Base-by-base conservation (phyloP, 495 filamentous ascomycete species). In the Xylaria cubensis region DNA sequence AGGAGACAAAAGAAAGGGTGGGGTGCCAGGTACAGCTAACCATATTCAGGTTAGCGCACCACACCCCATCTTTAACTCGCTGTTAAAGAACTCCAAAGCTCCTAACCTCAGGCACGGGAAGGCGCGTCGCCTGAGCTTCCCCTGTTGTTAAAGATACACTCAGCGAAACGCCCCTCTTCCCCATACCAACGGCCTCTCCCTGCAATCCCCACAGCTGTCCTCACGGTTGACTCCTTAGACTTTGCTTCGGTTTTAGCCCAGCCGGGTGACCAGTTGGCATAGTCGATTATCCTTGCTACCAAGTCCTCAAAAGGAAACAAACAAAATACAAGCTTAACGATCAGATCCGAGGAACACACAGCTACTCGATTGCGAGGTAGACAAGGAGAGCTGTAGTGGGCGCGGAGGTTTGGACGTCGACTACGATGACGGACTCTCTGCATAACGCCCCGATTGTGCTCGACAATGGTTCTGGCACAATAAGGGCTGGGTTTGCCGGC, bases 391-490 rank as follows among this genome's bases (percentile, higher is more conserved):
- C 64, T 73, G 64, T 9, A 53, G 71, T 34, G 64, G 55, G 69
- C 62, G 69, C 64, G 64, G 58, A 53, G 39, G 56, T 46, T 19
- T 63, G 58, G 64, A 69, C 71, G 46, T 75, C 72, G 75, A 75
- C 80, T 80, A 88, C 80, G 77, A 94, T 95, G 92, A 86, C 90
- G 63, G 94, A 97, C 81, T 92, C 91, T 72, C 91, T 97, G 66
- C 95, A 95, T 85, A 98, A 98, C 84, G 95, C 94, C 74, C 94
- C 96, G 64, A 97, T 99, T 77, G 97, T 99, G 76, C 92, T 99
- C 75, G 97, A 98, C 90, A 99, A 98, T 86, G 97, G 96, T 81
- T 97, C 93, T 71, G 96, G 97, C 53, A 99, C 96, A 2, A 98
- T 99, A 76, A 90, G 97, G 78, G 96, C 96, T 62, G 96, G 96